Percentiles rank a stretch among this genome's conserved stretches.
Conservation (phyloP, 257 asterid genomes). For the Verbena officinalis region DNA sequence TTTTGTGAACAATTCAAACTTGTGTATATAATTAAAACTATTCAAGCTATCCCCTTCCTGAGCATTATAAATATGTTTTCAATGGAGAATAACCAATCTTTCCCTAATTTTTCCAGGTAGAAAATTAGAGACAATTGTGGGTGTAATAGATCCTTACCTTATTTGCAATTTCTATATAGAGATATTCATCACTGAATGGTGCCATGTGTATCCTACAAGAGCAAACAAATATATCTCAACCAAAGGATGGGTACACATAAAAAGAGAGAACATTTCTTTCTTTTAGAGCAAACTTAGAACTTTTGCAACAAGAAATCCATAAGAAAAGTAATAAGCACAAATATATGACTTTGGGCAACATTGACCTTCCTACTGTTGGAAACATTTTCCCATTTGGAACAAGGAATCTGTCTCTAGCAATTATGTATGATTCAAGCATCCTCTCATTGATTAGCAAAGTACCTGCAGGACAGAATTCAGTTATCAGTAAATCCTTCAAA, state of each 20-base stretch:
- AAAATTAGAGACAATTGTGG: conserved; percentile 10
- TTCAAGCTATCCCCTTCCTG: conserved; percentile 2
- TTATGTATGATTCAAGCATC: conserved; percentile 95
- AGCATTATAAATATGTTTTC: conserved; percentile 11
- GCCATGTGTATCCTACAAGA: conserved; percentile 96
- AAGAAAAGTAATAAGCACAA: conserved; percentile 14
- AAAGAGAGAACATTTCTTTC: background rate
- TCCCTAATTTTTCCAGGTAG: conserved; percentile 7
- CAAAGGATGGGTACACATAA: conserved; percentile 14
- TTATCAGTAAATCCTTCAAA: conserved; percentile 20
- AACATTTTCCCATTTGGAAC: conserved; percentile 94
- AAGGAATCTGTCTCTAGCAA: conserved; percentile 98
- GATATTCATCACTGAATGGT: conserved; percentile 93
- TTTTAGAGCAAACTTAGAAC: conserved; percentile 14
- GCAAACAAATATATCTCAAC: conserved; percentile 31
- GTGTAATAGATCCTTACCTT: conserved; percentile 52
- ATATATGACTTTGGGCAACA: conserved; percentile 22
- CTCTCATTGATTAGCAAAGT: conserved; percentile 96
- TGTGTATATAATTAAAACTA: conserved; percentile 4
- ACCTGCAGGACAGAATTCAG: conserved; percentile 56
- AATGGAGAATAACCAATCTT: conserved; percentile 5
- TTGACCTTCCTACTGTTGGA: conserved; percentile 88
- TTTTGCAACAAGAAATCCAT: conserved; percentile 1
- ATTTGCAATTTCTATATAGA: conserved; percentile 86
- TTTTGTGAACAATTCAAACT: conserved; percentile 21